phyloP scores from a whole-genome alignment of 306 rosid genomes.

The Vigna angularis region DNA sequence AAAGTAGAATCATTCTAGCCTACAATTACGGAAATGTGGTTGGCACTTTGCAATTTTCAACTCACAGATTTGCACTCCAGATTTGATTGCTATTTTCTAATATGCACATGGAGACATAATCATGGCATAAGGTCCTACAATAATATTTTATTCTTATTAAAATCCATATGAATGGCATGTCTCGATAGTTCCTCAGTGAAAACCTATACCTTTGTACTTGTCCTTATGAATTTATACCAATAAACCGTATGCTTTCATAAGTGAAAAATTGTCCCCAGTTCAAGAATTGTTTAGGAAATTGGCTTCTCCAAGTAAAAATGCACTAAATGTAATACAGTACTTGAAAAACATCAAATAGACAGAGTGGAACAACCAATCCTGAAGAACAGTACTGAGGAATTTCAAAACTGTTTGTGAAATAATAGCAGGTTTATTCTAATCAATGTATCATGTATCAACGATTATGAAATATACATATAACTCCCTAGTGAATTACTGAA shows the following conservation, averaged over 20 bases:
- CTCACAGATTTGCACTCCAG: too few relatives aligned
- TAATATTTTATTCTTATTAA: too few relatives aligned
- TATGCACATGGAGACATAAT: too few relatives aligned
- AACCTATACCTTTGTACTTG: not conserved
- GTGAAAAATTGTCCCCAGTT: constrained; percentile 1
- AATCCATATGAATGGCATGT: too few relatives aligned
- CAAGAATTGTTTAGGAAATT: not conserved
- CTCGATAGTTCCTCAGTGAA: too few relatives aligned
- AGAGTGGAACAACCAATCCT: constrained; percentile 4
- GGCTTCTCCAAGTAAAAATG: constrained; percentile 4
- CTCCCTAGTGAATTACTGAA: too few relatives aligned
- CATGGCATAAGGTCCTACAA: too few relatives aligned
- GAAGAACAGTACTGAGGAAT: not conserved
- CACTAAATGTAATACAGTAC: not conserved
- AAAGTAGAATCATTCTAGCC: too few relatives aligned
- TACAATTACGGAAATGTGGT: too few relatives aligned
- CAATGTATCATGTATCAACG: constrained; percentile 11
- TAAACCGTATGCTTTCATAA: not conserved
- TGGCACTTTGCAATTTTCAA: too few relatives aligned
- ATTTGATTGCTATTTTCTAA: too few relatives aligned
- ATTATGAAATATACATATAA: not conserved
- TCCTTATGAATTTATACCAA: not conserved
- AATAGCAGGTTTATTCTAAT: constrained; percentile 29
- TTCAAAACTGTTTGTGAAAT: constrained; percentile 25
- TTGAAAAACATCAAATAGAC: not conserved